Evolutionary conservation across 345 rosid genomes (phyloP).

Genomic region (Acer campestre): DNA sequence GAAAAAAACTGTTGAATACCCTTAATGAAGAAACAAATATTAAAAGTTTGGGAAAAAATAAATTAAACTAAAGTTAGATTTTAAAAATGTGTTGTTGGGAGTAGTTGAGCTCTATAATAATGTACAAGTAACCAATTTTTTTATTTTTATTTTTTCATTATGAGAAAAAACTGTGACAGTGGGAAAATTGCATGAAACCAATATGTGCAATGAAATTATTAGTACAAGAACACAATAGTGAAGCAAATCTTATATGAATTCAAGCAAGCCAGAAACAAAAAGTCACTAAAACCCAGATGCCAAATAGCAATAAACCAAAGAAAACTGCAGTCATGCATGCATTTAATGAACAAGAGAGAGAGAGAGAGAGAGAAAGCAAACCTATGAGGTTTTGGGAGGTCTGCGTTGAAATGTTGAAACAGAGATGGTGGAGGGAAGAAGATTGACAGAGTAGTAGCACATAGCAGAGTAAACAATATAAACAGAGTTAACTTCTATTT

Average conservation of each 20-base stretch:
- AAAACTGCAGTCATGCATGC: neutral
- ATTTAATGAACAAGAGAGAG: constrained; percentile 3
- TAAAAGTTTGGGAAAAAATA: no score
- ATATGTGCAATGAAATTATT: no score
- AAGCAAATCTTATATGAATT: neutral
- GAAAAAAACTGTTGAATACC: no score
- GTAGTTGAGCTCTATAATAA: no score
- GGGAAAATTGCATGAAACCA: neutral
- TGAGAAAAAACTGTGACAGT: no score
- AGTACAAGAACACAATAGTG: neutral
- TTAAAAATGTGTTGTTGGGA: no score
- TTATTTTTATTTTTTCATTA: no score
- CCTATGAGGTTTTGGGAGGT: constrained; percentile 14
- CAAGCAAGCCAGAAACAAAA: neutral
- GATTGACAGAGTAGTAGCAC: constrained; percentile 22
- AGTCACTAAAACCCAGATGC: neutral
- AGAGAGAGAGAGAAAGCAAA: constrained; percentile 22
- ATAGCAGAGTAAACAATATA: constrained; percentile 27
- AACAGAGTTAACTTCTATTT: constrained; percentile 41
- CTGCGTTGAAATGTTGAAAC: neutral
- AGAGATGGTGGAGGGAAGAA: constrained; percentile 5
- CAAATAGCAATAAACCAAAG: neutral
- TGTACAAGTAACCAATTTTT: no score
- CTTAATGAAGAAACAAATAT: no score
- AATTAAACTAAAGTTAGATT: no score